Percentiles rank a stretch among this genome's conserved stretches.
Conservation (phyloP, 768 basidiomycete genomes). For the Phaeotremella skinneri region DNA sequence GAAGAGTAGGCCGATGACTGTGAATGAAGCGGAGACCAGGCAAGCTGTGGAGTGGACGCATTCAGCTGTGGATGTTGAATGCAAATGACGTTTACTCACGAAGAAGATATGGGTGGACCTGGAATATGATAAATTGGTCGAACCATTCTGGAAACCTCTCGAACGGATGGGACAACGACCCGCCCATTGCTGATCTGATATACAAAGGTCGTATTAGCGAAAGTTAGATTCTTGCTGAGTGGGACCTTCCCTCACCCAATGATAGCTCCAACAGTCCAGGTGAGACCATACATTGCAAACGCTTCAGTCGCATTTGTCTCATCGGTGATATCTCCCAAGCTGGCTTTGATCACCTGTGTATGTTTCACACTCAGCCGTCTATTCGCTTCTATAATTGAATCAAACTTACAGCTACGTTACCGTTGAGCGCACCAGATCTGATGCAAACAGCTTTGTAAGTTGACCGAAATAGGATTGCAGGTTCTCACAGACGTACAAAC, state of each 20-base stretch:
- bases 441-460: neutral
- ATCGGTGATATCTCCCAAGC: conserved; percentile 49
- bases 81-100: conserved; percentile 24
- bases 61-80: neutral
- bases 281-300: conserved; percentile 50
- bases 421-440: conserved; percentile 44
- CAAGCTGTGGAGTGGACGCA: conserved; percentile 29
- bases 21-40: conserved; percentile 36
- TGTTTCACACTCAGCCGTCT: too few species aligned
- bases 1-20: conserved; percentile 42
- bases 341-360: conserved; percentile 41
- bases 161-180: conserved; percentile 46
- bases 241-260: conserved; percentile 32
- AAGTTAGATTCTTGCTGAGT: neutral
- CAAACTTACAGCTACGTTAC: conserved; percentile 44
- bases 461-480: neutral
- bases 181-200: conserved; percentile 37
- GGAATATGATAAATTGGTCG: conserved; percentile 26
- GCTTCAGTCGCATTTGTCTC: conserved; percentile 50
- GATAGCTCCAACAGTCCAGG: conserved; percentile 49
- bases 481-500: conserved; percentile 14
- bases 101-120: conserved; percentile 37
- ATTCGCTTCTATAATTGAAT: too few species aligned
- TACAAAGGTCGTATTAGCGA: neutral
- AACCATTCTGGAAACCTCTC: conserved; percentile 43